Conservation (phyloP, 495 filamentous ascomycete genomes). For the Astrothelium macrocarpum region DNA sequence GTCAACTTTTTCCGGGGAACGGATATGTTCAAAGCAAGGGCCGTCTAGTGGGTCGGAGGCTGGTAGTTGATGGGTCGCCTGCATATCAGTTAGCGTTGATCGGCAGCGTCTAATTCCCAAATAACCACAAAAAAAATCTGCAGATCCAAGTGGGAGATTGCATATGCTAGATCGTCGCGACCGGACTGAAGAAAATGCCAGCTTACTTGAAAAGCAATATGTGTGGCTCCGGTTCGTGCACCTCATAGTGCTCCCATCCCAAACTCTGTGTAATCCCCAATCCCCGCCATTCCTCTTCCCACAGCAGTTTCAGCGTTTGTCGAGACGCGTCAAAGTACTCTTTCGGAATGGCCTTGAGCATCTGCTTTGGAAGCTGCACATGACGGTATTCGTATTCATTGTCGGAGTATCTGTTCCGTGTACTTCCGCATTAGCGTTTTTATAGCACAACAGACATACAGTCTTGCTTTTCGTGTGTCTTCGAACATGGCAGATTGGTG, state of each 20-base stretch:
- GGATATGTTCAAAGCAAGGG: neutral
- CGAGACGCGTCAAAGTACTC: slow-evolving; percentile 88
- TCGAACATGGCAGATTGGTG: no score
- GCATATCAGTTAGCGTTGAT: slow-evolving; percentile 7
- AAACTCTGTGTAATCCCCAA: slow-evolving; percentile 97
- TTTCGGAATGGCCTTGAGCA: slow-evolving; percentile 93
- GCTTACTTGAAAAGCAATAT: slow-evolving; percentile 96
- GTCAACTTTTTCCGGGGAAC: neutral
- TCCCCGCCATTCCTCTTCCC: slow-evolving; percentile 97
- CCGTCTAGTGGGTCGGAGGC: slow-evolving; percentile 42
- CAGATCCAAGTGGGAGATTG: neutral
- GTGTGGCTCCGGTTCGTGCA: slow-evolving; percentile 96
- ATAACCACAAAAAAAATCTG: no score
- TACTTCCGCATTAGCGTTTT: no score
- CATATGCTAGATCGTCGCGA: no score
- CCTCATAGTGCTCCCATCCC: slow-evolving; percentile 98
- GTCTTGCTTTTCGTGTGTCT: no score
- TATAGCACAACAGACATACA: no score
- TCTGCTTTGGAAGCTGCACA: slow-evolving; percentile 91
- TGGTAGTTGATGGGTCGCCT: slow-evolving; percentile 85
- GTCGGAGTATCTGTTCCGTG: slow-evolving; percentile 67
- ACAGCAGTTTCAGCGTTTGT: slow-evolving; percentile 88
- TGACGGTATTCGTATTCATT: slow-evolving; percentile 87
- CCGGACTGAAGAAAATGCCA: no score
- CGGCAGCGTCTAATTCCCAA: no score